Evolutionary conservation across 805 yeast species (phyloP).

Genomic region (Isabelozyma gotoi): DNA sequence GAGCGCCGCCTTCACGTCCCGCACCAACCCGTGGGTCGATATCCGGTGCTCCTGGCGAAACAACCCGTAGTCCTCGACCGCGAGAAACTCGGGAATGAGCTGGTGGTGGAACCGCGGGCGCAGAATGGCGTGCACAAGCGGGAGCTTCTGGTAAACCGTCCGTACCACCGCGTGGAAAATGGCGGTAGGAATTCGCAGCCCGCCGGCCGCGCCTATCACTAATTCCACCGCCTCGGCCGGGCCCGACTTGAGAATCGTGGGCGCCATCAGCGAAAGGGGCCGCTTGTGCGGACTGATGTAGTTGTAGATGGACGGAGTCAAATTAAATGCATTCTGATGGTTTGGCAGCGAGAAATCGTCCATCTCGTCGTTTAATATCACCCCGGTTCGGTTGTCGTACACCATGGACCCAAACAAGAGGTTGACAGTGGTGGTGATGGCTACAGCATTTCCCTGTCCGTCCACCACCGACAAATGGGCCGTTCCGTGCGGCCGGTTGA

Average conservation of each 20-base stretch:
- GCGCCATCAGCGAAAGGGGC: slow-evolving; percentile 83
- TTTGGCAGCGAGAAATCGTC: slow-evolving; percentile 86
- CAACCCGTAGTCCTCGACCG: slow-evolving; percentile 55
- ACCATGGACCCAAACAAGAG: slow-evolving; percentile 79
- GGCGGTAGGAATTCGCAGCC: slow-evolving; percentile 80
- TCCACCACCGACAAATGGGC: slow-evolving; percentile 85
- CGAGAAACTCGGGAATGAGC: slow-evolving; percentile 67
- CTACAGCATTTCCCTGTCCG: slow-evolving; percentile 69
- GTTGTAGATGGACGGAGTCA: slow-evolving; percentile 79
- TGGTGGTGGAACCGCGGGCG: slow-evolving; percentile 90
- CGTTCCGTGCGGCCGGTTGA: slow-evolving; percentile 86
- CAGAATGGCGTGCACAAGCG: slow-evolving; percentile 67
- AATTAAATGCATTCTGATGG: slow-evolving; percentile 70
- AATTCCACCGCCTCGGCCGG: slow-evolving; percentile 47
- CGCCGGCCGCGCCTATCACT: slow-evolving; percentile 92
- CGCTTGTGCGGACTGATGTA: slow-evolving; percentile 73
- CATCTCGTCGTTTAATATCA: slow-evolving; percentile 87
- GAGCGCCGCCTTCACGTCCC: slow-evolving; percentile 48
- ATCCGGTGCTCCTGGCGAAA: slow-evolving; percentile 34
- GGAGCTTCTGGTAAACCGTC: slow-evolving; percentile 54
- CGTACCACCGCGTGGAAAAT: slow-evolving; percentile 79
- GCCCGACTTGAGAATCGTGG: slow-evolving; percentile 54
- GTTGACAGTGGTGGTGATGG: slow-evolving; percentile 87
- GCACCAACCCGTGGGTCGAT: slow-evolving; percentile 22
- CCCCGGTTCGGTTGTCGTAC: slow-evolving; percentile 79